phyloP scores from a whole-genome alignment of 2,329 filamentous ascomycete species.

The Beauveria brongniartii region DNA sequence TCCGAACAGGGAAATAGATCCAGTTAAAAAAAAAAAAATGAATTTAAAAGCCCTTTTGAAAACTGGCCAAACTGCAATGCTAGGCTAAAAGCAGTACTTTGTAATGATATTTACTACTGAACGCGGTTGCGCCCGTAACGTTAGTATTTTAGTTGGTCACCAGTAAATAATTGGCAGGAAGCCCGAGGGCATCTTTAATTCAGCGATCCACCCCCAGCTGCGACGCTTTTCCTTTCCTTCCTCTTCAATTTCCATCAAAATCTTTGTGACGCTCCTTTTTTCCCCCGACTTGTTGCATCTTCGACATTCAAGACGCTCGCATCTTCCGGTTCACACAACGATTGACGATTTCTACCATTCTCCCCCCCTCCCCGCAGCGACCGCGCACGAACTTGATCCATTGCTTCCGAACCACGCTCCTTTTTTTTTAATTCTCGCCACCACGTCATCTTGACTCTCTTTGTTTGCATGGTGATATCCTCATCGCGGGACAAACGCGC shows the following conservation, averaged over 20 bases:
- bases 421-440: background rate
- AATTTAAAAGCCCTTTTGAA: background rate
- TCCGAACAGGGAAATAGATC: conserved; percentile 2
- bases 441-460: background rate
- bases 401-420: background rate
- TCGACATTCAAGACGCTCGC: background rate
- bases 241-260: background rate
- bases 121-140: background rate
- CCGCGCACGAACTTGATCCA: background rate
- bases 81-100: background rate
- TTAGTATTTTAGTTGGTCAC: background rate
- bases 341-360: background rate
- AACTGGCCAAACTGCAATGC: no score
- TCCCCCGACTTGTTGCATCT: background rate
- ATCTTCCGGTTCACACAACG: background rate
- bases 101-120: no score
- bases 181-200: background rate
- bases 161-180: background rate
- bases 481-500: conserved; percentile 1
- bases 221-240: background rate
- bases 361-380: background rate
- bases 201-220: background rate
- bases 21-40: background rate
- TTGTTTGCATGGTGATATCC: background rate
- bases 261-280: background rate